Conservation (phyloP, 176 grass and related monocot species). For the Elaeis guineensis region DNA sequence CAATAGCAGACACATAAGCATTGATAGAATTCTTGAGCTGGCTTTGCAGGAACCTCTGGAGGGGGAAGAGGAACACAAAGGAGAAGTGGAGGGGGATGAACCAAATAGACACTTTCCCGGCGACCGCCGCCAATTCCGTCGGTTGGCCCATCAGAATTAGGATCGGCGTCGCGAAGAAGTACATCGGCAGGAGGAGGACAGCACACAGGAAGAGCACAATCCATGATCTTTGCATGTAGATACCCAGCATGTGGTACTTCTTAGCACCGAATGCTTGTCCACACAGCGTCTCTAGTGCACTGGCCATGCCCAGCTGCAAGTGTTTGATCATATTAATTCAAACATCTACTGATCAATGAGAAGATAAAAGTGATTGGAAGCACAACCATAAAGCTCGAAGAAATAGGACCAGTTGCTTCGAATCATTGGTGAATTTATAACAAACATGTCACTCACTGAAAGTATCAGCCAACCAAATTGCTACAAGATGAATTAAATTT, state of each 20-base stretch:
- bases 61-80: constrained; percentile 84
- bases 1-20: constrained; percentile 37
- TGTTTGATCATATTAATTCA: no score
- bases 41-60: constrained; percentile 91
- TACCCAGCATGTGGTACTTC: constrained; percentile 81
- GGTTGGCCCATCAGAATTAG: constrained; percentile 63
- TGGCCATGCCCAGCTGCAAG: constrained; percentile 80
- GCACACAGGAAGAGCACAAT: constrained; percentile 70
- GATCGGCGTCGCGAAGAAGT: constrained; percentile 65
- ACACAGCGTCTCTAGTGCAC: constrained; percentile 39
- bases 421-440: no score
- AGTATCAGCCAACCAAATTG: no score
- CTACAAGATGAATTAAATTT: no score
- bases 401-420: no score
- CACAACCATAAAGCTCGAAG: no score
- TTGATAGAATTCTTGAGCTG: constrained; percentile 72
- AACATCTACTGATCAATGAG: no score
- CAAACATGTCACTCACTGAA: no score
- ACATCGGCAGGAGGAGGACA: constrained; percentile 65
- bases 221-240: constrained; percentile 97
- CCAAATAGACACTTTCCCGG: constrained; percentile 57
- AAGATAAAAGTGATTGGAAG: no score
- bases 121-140: constrained; percentile 51
- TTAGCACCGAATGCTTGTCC: constrained; percentile 49
- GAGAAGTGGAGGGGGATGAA: constrained; percentile 95